Evolutionary conservation across 164 flowering plant species (phyloP), one percentile per base, ranked within the genome.

Genomic region (Cinnamomum micranthum): DNA sequence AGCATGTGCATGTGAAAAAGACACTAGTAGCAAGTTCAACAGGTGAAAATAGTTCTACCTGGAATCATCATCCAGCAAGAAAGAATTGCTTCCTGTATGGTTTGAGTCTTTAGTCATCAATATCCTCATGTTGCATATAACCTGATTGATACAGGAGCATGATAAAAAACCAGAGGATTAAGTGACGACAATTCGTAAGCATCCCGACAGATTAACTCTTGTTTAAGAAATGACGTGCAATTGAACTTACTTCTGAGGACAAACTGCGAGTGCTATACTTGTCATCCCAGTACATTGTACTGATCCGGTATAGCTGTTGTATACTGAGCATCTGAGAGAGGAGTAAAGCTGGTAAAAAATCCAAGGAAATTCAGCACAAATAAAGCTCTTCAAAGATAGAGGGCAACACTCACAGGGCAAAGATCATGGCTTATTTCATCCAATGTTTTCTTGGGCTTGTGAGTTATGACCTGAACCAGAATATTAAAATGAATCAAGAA

Each of bases 271-370:
- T 94, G 80, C 98, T 98, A 81, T 94, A 94, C 83, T 90, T 94
- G 90, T 94, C 97, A 80, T 96, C 99, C 98, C 99, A 94, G 81
- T 91, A 96, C 99, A 96, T 96, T 33, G 99, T 96, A 82, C 98
- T 92, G 76, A 96, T 96, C 75, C 99, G 85, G 73, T 96, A 96
- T 67, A 96, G 84, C 77, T 96, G 99, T 76, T 96, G 99, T 82
- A 96, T 91, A 79, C 99, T 96, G 47, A 96, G 97, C 64, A 96
- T 98, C 98, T 96, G 86, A 77, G 50, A 50, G 58, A 73, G 28
- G 76, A 72, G 31, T 63, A 35, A 73, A 76, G 24, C 22, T 70
- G 67, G 73, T 65, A 74, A 41, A 41, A 75, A 33, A 78, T 25
- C 33, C 64, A 68, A 65, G 28, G 69, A 35, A 66, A 25, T 22